Evolutionary conservation across 176 grass and related monocot genomes (phyloP).

Genomic region (Musa itinerans): DNA sequence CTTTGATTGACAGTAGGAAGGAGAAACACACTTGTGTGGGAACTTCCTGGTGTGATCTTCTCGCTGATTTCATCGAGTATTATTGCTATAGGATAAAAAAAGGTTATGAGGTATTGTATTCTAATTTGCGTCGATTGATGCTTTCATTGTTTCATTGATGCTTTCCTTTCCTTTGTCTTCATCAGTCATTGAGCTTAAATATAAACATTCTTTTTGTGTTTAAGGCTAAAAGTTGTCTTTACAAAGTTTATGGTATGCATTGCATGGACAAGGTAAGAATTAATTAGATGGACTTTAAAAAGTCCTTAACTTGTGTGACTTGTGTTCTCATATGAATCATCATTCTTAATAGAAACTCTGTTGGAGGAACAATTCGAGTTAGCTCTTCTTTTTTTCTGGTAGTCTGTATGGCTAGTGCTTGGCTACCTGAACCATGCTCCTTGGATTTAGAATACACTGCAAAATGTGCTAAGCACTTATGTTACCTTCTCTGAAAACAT

Average conservation of each 20-base stretch:
- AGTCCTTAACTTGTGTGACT: too few relatives aligned
- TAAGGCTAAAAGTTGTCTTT: not conserved
- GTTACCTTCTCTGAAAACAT: too few relatives aligned
- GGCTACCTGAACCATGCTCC: too few relatives aligned
- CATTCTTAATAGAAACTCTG: too few relatives aligned
- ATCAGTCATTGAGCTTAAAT: not conserved
- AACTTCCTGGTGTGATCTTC: not conserved
- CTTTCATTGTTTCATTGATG: not conserved
- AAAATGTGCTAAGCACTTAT: too few relatives aligned
- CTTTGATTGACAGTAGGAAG: constrained; percentile 28
- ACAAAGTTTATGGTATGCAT: too few relatives aligned
- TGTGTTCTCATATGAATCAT: too few relatives aligned
- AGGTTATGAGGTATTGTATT: not conserved
- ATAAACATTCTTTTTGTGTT: not conserved
- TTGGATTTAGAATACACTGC: too few relatives aligned
- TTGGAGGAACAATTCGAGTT: not conserved
- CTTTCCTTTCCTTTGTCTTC: not conserved
- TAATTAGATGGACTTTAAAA: too few relatives aligned
- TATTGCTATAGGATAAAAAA: constrained; percentile 2
- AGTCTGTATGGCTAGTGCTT: not conserved
- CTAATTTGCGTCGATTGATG: not conserved
- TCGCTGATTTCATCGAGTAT: not conserved
- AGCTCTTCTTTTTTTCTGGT: not conserved
- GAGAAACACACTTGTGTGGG: not conserved
- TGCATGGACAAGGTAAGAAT: not conserved